phyloP scores from a whole-genome alignment of 495 filamentous ascomycete species.

The Polyplosphaeria fusca region DNA sequence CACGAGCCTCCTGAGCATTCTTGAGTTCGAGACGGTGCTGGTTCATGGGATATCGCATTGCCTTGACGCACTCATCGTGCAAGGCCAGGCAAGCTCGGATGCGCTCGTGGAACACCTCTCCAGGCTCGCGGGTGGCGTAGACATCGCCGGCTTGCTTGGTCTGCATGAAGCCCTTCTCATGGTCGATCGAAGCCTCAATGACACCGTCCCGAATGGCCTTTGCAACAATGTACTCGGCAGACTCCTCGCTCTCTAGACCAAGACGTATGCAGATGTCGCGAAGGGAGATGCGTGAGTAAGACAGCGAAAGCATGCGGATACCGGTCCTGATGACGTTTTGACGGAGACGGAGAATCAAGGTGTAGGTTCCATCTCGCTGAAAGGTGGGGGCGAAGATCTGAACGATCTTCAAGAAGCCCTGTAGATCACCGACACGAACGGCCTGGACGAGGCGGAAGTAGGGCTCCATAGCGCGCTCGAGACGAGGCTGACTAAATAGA shows the following conservation, averaged over 20 bases:
- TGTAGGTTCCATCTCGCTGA: slow-evolving; percentile 91
- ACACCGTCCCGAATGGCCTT: slow-evolving; percentile 98
- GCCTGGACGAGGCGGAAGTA: slow-evolving; percentile 93
- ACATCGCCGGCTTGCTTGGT: slow-evolving; percentile 93
- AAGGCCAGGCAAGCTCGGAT: slow-evolving; percentile 85
- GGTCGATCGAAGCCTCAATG: slow-evolving; percentile 91
- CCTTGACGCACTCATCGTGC: slow-evolving; percentile 98
- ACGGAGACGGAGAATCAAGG: slow-evolving; percentile 84
- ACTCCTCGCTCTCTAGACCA: slow-evolving; percentile 89
- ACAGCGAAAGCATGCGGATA: slow-evolving; percentile 97
- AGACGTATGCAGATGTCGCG: slow-evolving; percentile 95
- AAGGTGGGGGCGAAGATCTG: slow-evolving; percentile 76
- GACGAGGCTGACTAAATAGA: slow-evolving; percentile 80
- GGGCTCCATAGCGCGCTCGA: slow-evolving; percentile 82
- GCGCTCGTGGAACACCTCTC: slow-evolving; percentile 94
- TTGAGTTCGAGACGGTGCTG: slow-evolving; percentile 96
- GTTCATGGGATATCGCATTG: slow-evolving; percentile 99
- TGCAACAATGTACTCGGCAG: slow-evolving; percentile 96
- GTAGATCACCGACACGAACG: slow-evolving; percentile 89
- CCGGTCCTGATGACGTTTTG: slow-evolving; percentile 99
- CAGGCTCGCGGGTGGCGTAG: slow-evolving; percentile 91
- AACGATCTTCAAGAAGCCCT: slow-evolving; percentile 83
- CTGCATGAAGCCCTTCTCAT: slow-evolving; percentile 96
- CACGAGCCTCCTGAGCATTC: slow-evolving; percentile 94
- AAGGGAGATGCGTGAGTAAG: slow-evolving; percentile 95